Base-by-base conservation (phyloP, 1,284 basidiomycete species). In the Malassezia psittaci region DNA sequence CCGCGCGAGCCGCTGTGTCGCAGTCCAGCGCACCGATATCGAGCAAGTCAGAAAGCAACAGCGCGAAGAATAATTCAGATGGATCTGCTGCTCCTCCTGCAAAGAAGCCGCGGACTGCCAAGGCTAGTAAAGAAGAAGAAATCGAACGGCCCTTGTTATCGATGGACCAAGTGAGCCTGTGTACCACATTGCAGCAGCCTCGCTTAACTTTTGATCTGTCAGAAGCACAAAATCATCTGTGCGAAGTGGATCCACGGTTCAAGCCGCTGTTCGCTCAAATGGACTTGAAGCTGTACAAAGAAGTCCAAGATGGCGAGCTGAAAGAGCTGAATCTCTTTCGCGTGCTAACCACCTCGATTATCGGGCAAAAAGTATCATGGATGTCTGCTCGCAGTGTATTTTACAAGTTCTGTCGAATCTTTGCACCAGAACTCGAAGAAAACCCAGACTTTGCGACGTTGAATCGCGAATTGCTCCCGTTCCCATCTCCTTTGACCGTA, bases 321-420 rank as follows among this genome's bases (percentile, higher is more conserved):
- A 83, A 87, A 65, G 77, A 78, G 33, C 63, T 72, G 38, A 66
- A 73, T 40, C 60, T 68, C 13, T 74, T 74, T 19, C 55, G 51
- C 29, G 46, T 49, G 33, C 35, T 88, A 16, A 80, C 81, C 34
- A 82, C 80, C 2, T 84, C 82, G 34, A 87, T 88, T 57, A 76
- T 88, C 2, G 86, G 84, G 0, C 88, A 90, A 75, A 89, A 96
- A 75, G 90, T 96, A 39, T 88, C 86, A 0, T 91, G 87, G 87
- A 76, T 86, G 33, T 90, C 90, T 3, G 90, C 90, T 0, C 80
- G 85, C 37, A 84, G 87, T 5, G 89, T 94, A 51, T 83, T 81
- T n/a, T 85, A 88, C 75, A 84, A 81, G 55, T 94, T 96, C 72
- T 79, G 76, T 88, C 58, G 63, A 11, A 60, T 66, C 11, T 74